Base-by-base conservation (phyloP, 805 yeast species). In the Barnettozyma wickerhamii region DNA sequence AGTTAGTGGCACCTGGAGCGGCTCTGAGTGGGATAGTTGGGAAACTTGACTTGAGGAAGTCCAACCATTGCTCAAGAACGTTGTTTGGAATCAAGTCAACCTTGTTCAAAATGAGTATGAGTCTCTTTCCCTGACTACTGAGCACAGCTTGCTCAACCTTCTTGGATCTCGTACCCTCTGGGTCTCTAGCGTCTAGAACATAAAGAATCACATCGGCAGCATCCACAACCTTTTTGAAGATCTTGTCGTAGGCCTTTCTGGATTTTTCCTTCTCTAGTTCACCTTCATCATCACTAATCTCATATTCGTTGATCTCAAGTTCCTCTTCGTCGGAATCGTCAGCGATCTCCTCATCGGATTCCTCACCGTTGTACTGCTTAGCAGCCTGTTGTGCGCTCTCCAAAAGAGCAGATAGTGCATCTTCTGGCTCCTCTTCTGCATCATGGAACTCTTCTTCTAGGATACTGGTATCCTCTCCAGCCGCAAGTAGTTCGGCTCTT, bases 161-260 rank as follows among this genome's bases (percentile, higher is more conserved):
- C 60, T 81, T 79, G 7, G 97, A 89, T 58, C 99, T 79, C 3
- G 98, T 91, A 15, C 88, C 81, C 63, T 87, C 95, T 41, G 99
- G 99, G 64, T 93, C 96, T 64, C 99, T 81, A 1, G 99, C 96
- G 67, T 91, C 99, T 41, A 91, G 69, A 19, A 93, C 99, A 56
- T 93, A 97, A 45, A 91, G 85, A 30, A 91, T 38, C 17, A 43
- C 46, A 30, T 43, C 46, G 6, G 46, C 39, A 15, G 46, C 46
- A 21, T 43, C 46, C 30, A 43, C 46, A 26, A 93, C 97, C 13
- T 89, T 74, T 64, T 89, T 90, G 73, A 90, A 91, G 45, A 91
- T 80, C 66, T 90, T 91, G 62, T 91, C 98, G 60, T 84, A 93
- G 6, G 96, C 93, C 61, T 84, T 90, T 62, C 93, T 76, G 10